Conservation (phyloP, 208 protist genomes). For the Naegleria gruberi region DNA sequence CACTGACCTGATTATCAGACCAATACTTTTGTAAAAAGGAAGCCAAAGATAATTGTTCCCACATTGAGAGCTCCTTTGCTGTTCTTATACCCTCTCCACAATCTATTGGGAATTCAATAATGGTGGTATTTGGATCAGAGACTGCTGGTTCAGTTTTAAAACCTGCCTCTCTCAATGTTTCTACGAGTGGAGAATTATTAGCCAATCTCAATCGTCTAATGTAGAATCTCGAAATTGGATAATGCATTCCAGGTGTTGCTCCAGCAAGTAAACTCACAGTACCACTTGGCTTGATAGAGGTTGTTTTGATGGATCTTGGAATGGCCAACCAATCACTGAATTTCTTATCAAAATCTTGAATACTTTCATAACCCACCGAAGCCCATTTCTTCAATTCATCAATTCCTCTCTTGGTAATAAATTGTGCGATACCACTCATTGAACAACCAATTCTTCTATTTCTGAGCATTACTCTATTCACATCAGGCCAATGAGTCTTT, state of each 20-base stretch:
- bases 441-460: slow-evolving; percentile 65
- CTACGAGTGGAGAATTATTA: slow-evolving; percentile 34
- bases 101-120: slow-evolving; percentile 60
- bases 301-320: slow-evolving; percentile 62
- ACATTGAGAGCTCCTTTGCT: slow-evolving; percentile 53
- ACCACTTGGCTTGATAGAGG: slow-evolving; percentile 63
- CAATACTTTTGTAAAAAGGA: slow-evolving; percentile 63
- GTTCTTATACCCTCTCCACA: slow-evolving; percentile 47
- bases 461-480: slow-evolving; percentile 52
- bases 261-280: slow-evolving; percentile 65
- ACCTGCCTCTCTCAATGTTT: slow-evolving; percentile 36
- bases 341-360: slow-evolving; percentile 46
- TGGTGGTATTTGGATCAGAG: slow-evolving; percentile 31
- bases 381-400: slow-evolving; percentile 48
- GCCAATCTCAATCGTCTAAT: slow-evolving; percentile 48
- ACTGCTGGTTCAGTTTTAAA: slow-evolving; percentile 50
- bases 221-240: slow-evolving; percentile 55
- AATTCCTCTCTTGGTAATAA: slow-evolving; percentile 41
- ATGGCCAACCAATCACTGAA: slow-evolving; percentile 51
- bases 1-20: slow-evolving; percentile 65
- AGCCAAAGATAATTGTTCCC: slow-evolving; percentile 63
- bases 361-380: slow-evolving; percentile 42
- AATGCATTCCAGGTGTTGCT: slow-evolving; percentile 67
- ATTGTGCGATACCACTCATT: slow-evolving; percentile 64
- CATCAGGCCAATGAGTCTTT: slow-evolving; percentile 58